phyloP scores from a whole-genome alignment of 1,139 yeast species.

The Oligophagozyma castellii region DNA sequence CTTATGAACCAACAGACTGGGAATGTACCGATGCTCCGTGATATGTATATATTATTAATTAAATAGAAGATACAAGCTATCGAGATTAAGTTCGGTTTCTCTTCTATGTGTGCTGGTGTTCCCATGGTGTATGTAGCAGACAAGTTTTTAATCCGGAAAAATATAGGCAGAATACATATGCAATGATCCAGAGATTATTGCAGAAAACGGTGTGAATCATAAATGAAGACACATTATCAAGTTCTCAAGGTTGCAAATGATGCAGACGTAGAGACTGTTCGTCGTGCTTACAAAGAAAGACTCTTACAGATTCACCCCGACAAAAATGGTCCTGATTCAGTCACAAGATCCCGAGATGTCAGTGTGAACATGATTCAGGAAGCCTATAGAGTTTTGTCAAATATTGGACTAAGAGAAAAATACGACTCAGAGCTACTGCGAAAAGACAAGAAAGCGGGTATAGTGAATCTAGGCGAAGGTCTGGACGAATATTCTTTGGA shows the following conservation, averaged over 20 bases:
- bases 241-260: slow-evolving; percentile 35
- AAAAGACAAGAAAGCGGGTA: slow-evolving; percentile 34
- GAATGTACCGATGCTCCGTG: slow-evolving; percentile 47
- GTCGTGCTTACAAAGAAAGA: slow-evolving; percentile 44
- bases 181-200: no score
- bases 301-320: slow-evolving; percentile 69
- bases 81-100: neutral
- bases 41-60: slow-evolving; percentile 1
- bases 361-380: slow-evolving; percentile 34
- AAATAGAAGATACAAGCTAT: neutral
- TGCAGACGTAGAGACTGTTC: slow-evolving; percentile 33
- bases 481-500: slow-evolving; percentile 52
- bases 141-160: no score
- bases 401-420: slow-evolving; percentile 27
- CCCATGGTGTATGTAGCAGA: neutral
- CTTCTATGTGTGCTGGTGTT: neutral
- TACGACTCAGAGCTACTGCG: slow-evolving; percentile 37
- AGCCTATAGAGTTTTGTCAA: slow-evolving; percentile 46
- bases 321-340: slow-evolving; percentile 26
- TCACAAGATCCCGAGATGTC: slow-evolving; percentile 4
- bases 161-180: no score
- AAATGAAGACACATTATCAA: slow-evolving; percentile 39
- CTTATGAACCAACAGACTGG: slow-evolving; percentile 62
- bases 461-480: slow-evolving; percentile 46
- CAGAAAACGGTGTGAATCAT: no score